Conservation (phyloP, 805 yeast species). For the Yamadazyma kitorensis region DNA sequence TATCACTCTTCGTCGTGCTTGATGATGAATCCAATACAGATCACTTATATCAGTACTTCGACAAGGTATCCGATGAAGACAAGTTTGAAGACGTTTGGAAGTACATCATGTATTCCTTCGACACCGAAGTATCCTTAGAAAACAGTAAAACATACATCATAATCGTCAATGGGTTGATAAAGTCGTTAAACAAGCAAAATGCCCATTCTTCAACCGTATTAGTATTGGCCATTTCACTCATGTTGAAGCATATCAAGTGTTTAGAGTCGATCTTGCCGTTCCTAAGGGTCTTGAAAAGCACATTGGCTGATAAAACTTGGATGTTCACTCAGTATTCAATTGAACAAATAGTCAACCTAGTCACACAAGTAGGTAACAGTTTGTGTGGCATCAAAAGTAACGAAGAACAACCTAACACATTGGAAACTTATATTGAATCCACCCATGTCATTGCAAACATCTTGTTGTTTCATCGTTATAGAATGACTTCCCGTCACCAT, state of each 20-base stretch:
- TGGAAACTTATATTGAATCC: constrained; percentile 34
- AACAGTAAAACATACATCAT: constrained; percentile 16
- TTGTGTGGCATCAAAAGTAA: not conserved
- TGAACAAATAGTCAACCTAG: constrained; percentile 50
- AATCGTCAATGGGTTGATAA: constrained; percentile 17
- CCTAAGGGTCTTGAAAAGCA: constrained; percentile 28
- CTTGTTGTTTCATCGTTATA: constrained; percentile 64
- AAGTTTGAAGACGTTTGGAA: not conserved
- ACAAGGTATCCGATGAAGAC: not conserved
- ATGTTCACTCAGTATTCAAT: constrained; percentile 61
- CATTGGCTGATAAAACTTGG: constrained; percentile 45
- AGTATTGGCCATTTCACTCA: too few species aligned
- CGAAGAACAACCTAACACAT: too few species aligned
- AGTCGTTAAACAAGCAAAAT: constrained; percentile 13
- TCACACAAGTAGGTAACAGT: constrained; percentile 21
- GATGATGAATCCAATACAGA: not conserved
- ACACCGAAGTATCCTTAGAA: constrained; percentile 10
- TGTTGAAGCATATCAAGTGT: too few species aligned
- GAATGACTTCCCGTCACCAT: constrained; percentile 73
- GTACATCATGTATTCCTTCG: constrained; percentile 17
- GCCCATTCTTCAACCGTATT: too few species aligned
- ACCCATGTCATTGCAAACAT: constrained; percentile 57
- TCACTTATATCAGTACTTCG: not conserved
- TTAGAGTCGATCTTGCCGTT: too few species aligned
- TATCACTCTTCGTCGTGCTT: not conserved